These are phyloP conservation scores for Trifolium subterraneum DNA, from an alignment of 306 rosid species.

Conservation along the genomic window DNA sequence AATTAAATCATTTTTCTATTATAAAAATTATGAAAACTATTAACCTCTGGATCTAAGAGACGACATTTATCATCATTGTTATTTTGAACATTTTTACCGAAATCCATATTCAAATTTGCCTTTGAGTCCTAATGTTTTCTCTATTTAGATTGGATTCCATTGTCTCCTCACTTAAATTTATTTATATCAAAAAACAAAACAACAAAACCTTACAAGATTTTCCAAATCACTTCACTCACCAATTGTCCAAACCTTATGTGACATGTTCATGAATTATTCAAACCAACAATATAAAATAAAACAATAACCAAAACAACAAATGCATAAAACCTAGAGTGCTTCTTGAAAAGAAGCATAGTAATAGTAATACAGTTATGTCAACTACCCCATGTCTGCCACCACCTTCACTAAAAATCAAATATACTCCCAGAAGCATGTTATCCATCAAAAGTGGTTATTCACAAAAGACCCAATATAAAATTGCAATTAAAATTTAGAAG, in stretches of 20 bases:
- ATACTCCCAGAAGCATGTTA: background rate
- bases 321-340: conserved; percentile 4
- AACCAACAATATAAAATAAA: background rate
- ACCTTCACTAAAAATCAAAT: background rate
- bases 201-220: conserved; percentile 6
- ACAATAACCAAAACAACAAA: background rate
- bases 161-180: too few species aligned
- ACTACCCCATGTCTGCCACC: background rate
- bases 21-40: too few species aligned
- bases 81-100: too few species aligned
- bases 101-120: too few species aligned
- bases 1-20: too few species aligned
- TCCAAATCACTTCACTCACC: background rate
- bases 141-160: too few species aligned
- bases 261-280: background rate
- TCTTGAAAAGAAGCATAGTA: background rate
- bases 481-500: background rate
- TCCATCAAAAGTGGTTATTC: background rate
- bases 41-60: too few species aligned
- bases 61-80: too few species aligned
- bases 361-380: background rate
- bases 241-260: background rate
- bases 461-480: background rate
- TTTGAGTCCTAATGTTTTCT: too few species aligned
- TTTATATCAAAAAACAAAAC: background rate